phyloP scores from a whole-genome alignment of 495 filamentous ascomycete genomes.

The Rostrohypoxylon terebratum region DNA sequence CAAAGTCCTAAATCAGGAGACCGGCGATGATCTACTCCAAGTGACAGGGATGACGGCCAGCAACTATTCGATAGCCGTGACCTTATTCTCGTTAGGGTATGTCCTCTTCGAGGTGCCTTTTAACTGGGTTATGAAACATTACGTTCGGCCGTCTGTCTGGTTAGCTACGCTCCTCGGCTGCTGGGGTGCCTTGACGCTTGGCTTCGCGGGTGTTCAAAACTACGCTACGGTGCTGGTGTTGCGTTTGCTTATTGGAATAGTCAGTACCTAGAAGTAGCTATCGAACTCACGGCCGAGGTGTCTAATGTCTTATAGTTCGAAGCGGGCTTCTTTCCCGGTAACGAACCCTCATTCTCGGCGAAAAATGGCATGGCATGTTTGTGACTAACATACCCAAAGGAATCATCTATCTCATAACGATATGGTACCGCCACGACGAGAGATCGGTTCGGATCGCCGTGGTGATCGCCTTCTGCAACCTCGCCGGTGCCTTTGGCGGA shows the following conservation, averaged over 20 bases:
- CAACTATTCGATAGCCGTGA: constrained; percentile 58
- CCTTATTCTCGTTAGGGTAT: constrained; percentile 78
- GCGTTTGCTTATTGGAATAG: constrained; percentile 42
- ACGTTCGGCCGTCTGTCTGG: constrained; percentile 38
- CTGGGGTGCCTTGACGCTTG: constrained; percentile 44
- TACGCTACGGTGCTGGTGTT: constrained; percentile 39
- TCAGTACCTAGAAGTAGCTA: constrained; percentile 15
- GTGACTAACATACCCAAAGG: constrained; percentile 22
- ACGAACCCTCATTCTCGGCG: background rate
- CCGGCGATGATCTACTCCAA: constrained; percentile 37
- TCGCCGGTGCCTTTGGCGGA: constrained; percentile 63
- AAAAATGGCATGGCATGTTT: background rate
- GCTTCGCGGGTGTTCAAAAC: constrained; percentile 40
- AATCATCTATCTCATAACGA: constrained; percentile 59
- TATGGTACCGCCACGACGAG: constrained; percentile 64
- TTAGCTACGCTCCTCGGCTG: constrained; percentile 34
- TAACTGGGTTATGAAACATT: constrained; percentile 43
- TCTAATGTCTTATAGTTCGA: constrained; percentile 33
- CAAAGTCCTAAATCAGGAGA: constrained; percentile 63
- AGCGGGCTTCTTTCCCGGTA: constrained; percentile 60
- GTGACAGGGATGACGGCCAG: constrained; percentile 36
- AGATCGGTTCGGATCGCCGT: constrained; percentile 60
- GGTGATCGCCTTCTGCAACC: constrained; percentile 61
- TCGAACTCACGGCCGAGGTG: background rate
- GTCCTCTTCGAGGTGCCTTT: constrained; percentile 41